Evolutionary conservation across 192 early-diverging fungal genomes (phyloP), one percentile per base, ranked within the genome.

Genomic region (Endogone sp.): DNA sequence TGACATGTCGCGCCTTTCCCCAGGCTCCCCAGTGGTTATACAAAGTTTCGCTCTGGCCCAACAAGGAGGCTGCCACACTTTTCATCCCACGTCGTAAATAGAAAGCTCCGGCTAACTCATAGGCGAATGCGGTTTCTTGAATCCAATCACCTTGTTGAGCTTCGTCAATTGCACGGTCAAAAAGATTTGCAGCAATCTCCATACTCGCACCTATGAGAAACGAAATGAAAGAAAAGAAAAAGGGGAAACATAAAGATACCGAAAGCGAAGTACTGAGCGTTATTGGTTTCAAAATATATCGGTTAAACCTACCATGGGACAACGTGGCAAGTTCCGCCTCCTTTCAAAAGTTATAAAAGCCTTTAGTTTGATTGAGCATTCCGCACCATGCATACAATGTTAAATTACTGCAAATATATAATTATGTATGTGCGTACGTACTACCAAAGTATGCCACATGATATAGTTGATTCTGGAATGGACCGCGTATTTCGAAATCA

Each of bases 31-130:
- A 23, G 44, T 65, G 63, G 10, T 60, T 55, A 31, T 66, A 77
- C 1, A 64, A 68, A 16, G 31, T 22, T 3, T 72, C 44, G 2
- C 71, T 64, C 32, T 73, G 72, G 28, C 72, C 67, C 56, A 77
- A 29, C 22, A 77, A 49, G 21, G 58, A 24, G 16, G 20, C 37
- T 3, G 54, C 71, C 25, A 77, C 59, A 13, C 49, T 64, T 2
- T n/a, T 23, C 13, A 64, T 64, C 8, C 59, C 64, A n/a, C 56
- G 59, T 28, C 76, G 63, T 20, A 70, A 23, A 59, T 73, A 72
- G 21, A 73, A 69, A 44, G 69, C 70, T 26, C 76, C 76, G 24
- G 64, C 31, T 9, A 69, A 62, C 44, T 77, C 76, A 26, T 77
- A 70, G n/a, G 73, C 54, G 27, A 70, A 26, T 11, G 32, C 49